Evolutionary conservation across 2,329 filamentous ascomycete genomes (phyloP).

Genomic region (Cordyceps militaris): DNA sequence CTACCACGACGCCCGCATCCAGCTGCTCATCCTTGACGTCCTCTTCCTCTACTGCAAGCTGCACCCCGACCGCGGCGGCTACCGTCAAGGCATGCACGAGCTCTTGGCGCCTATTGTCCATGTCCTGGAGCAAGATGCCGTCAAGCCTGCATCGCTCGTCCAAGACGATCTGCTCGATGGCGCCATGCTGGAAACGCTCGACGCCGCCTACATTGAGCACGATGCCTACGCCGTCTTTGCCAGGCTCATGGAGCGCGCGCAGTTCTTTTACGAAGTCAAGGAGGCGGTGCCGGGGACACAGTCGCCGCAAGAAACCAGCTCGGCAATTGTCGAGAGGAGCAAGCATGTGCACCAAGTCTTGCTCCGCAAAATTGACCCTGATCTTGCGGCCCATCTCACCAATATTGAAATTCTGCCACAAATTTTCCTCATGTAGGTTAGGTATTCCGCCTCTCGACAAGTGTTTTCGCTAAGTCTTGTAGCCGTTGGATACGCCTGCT

Average conservation of each 20-base stretch:
- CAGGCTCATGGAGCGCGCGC: conserved; percentile 79
- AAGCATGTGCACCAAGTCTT: conserved; percentile 79
- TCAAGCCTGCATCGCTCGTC: conserved; percentile 42
- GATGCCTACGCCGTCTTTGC: conserved; percentile 84
- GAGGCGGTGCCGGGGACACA: conserved; percentile 26
- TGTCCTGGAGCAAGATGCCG: conserved; percentile 74
- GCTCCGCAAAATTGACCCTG: conserved; percentile 72
- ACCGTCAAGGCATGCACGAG: conserved; percentile 99
- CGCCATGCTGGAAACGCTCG: conserved; percentile 59
- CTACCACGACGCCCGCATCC: conserved; percentile 73
- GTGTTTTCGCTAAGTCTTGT: background rate
- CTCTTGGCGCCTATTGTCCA: conserved; percentile 83
- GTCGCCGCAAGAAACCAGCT: conserved; percentile 30
- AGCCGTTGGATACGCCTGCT: conserved; percentile 90
- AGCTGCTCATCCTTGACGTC: conserved; percentile 77
- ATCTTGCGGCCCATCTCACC: conserved; percentile 72
- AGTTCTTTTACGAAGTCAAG: conserved; percentile 75
- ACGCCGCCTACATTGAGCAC: conserved; percentile 73
- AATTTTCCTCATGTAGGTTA: conserved; percentile 80
- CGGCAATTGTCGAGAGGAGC: conserved; percentile 73
- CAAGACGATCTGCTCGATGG: conserved; percentile 35
- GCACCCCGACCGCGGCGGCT: conserved; percentile 76
- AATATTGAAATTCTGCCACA: conserved; percentile 88
- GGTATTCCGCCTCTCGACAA: conserved; percentile 19
- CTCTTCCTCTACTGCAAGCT: conserved; percentile 94